phyloP scores from a whole-genome alignment of 1,139 yeast species.

The Hyphopichia buzzinii region DNA sequence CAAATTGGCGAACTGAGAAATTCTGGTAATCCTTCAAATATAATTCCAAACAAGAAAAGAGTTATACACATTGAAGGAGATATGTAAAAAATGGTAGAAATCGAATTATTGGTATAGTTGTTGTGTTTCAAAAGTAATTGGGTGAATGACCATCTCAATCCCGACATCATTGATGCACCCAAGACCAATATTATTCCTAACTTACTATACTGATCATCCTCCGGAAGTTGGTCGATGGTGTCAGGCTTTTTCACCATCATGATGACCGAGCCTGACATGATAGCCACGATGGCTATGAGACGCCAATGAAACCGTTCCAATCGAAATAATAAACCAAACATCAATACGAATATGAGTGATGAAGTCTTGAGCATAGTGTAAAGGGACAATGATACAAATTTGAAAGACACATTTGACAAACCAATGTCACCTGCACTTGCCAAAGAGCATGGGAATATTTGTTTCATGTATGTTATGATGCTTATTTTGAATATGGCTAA shows the following conservation, averaged over 20 bases:
- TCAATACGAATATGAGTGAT: conserved; percentile 77
- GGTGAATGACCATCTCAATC: conserved; percentile 92
- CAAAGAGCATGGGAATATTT: conserved; percentile 78
- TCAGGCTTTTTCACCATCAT: conserved; percentile 70
- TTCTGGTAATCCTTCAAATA: conserved; percentile 61
- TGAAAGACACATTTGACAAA: conserved; percentile 78
- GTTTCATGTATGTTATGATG: conserved; percentile 37
- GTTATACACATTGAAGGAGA: conserved; percentile 79
- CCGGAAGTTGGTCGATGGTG: conserved; percentile 12
- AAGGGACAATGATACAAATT: conserved; percentile 73
- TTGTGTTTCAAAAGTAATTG: conserved; percentile 71
- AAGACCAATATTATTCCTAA: conserved; percentile 73
- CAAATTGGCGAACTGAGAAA: conserved; percentile 60
- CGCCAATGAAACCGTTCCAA: conserved; percentile 71
- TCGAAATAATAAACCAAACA: conserved; percentile 79
- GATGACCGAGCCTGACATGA: conserved; percentile 80
- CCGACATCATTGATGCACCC: conserved; percentile 77
- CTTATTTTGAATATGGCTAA: conserved; percentile 19
- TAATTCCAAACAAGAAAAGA: conserved; percentile 57
- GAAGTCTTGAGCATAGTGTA: conserved; percentile 94
- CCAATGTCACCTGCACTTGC: conserved; percentile 96
- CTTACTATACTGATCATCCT: conserved; percentile 19
- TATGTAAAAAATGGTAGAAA: conserved; percentile 76
- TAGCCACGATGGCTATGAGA: conserved; percentile 61
- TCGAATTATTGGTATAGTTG: conserved; percentile 65